Conservation (phyloP, 2,329 filamentous ascomycete species). For the Aspergillus felis region DNA sequence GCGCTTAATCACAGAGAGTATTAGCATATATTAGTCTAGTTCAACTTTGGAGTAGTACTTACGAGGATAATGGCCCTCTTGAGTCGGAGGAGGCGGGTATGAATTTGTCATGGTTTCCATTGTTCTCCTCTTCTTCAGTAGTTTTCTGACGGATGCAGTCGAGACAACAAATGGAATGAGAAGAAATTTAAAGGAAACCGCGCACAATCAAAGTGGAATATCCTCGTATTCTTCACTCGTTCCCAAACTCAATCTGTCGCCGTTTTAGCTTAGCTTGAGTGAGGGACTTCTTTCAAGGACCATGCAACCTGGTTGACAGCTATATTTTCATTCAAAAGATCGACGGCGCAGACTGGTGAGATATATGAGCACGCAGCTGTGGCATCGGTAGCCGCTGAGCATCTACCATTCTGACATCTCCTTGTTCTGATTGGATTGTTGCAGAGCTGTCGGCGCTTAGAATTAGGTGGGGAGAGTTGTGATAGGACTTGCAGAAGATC, state of each 20-base stretch:
- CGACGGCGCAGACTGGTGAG: neutral
- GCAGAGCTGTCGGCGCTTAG: slow-evolving; percentile 4
- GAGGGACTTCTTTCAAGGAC: neutral
- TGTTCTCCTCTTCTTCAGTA: slow-evolving; percentile 5
- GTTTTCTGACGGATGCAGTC: slow-evolving; percentile 1
- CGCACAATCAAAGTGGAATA: neutral
- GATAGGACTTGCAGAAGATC: slow-evolving; percentile 8
- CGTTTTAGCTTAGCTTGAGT: neutral
- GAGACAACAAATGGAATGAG: neutral
- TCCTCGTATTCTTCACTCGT: neutral
- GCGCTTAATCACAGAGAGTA: neutral
- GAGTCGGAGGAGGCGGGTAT: slow-evolving; percentile 25
- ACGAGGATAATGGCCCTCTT: slow-evolving; percentile 17
- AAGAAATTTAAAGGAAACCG: neutral
- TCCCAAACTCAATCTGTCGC: neutral
- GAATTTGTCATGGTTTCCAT: slow-evolving; percentile 3
- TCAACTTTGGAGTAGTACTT: neutral
- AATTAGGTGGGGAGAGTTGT: slow-evolving; percentile 1
- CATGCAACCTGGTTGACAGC: neutral
- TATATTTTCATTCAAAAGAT: neutral
- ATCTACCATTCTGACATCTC: neutral
- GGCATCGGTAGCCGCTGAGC: slow-evolving; percentile 3
- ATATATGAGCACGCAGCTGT: neutral
- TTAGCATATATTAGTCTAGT: neutral
- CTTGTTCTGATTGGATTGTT: slow-evolving; percentile 1